phyloP scores from a whole-genome alignment of 108 stramenopile species.

The Conticribra guillardii region DNA sequence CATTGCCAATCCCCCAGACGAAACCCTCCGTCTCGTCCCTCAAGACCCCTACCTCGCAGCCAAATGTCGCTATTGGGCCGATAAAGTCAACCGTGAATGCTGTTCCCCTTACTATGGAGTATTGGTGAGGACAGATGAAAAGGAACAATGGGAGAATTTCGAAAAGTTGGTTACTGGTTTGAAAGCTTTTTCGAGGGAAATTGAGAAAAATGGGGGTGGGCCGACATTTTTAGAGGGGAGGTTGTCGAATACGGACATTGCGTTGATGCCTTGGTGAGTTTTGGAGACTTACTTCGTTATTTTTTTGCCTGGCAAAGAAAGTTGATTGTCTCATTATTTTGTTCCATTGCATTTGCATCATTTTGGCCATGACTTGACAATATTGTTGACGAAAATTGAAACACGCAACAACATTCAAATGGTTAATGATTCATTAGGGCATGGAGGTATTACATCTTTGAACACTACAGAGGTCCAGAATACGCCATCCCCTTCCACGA shows the following conservation, averaged over 20 bases:
- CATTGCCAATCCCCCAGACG: constrained; percentile 59
- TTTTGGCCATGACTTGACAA: too few relatives aligned
- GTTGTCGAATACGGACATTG: constrained; percentile 68
- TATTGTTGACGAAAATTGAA: too few relatives aligned
- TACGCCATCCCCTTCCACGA: constrained; percentile 60
- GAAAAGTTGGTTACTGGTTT: constrained; percentile 64
- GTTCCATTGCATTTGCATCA: too few relatives aligned
- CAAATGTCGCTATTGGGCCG: constrained; percentile 70
- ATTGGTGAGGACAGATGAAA: constrained; percentile 70
- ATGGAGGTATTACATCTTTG: constrained; percentile 78
- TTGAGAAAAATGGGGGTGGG: constrained; percentile 58
- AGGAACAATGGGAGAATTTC: constrained; percentile 71
- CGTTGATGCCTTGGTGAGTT: constrained; percentile 73
- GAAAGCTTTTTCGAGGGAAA: constrained; percentile 61
- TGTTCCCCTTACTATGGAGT: constrained; percentile 86
- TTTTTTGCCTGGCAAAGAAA: neutral
- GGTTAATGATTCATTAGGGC: constrained; percentile 7
- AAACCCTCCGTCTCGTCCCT: constrained; percentile 54
- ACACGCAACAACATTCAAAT: neutral
- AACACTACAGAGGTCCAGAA: constrained; percentile 78
- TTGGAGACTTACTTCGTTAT: constrained; percentile 32
- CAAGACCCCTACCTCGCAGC: constrained; percentile 79
- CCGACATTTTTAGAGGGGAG: constrained; percentile 62
- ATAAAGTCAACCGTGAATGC: constrained; percentile 82
- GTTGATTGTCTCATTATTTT: too few relatives aligned